Base-by-base conservation (phyloP, 768 basidiomycete genomes). In the Hericium coralloides region DNA sequence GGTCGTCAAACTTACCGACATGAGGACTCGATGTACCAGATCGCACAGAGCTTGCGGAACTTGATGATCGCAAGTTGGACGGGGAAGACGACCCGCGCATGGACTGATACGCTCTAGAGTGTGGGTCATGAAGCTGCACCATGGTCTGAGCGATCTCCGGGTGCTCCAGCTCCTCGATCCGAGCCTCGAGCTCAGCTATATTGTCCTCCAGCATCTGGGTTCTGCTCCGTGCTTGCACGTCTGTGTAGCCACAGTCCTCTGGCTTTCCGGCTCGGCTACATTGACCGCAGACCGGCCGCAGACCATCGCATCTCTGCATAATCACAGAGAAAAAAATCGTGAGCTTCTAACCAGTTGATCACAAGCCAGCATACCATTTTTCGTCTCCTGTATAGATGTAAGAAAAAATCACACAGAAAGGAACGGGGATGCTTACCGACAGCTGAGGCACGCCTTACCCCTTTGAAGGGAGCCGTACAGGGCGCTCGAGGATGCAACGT, bases 201-300 rank as follows among this genome's bases (percentile, higher is more conserved):
- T 79, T 78, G 37, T 85, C 84, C 65, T 84, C 82, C 25, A 86
- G 67, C 17, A 74, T 74, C 63, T 82, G 73, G 3, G 81, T 84
- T 56, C 83, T 72, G 23, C 84, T 79, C 58, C 82, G 76, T 53
- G 74, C 75, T 49, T 77, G 78, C 4, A 81, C 81, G 62, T 86
- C 85, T 4, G 80, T 73, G 66, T 85, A 87, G 68, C 86, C 84
- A 66, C 85, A 87, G n/a, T 82, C 81, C 49, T 84, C 84, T 38
- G 76, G 75, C 56, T 82, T 80, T 38, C 82, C 79, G 39, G 79
- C 77, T 8, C 73, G 69, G 38, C 71, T 66, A 69, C 85, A 87
- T 43, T 80, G 83, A 0, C 82, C 81, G 65, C 85, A 87, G n/a
- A 77, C 70, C 2, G 85, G 85, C 59, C 79, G 80, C 2, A 65